Evolutionary conservation across 306 rosid genomes (phyloP), one percentile per base, ranked within the genome.

Genomic region (Astragalus glycyphyllos): DNA sequence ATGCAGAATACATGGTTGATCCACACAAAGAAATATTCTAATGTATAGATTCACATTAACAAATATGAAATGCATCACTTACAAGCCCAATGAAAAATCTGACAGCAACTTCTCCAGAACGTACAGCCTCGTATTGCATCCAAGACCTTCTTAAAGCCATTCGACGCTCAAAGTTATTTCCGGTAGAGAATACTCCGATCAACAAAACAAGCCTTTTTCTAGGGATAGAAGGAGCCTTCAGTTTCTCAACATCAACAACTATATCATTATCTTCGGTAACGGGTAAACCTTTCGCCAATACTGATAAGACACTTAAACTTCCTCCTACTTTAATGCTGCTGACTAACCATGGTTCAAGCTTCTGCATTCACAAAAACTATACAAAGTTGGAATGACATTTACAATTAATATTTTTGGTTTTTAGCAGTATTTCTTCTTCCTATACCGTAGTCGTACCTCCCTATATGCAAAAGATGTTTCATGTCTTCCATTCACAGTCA

Each of bases 81-180:
- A 94, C 98, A 81, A 94, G 97, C 68, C 97, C 98, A 65, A 90
- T 86, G 79, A 94, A 90, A 87, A 94, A 94, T 47, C 94, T 88
- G 77, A 89, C 96, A 34, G 89, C 97, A 55, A 94, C 95, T 59
- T 84, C 85, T 46, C 96, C 96, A 8, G 94, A 83, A 46, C 88
- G 92, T 58, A 94, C 90, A 72, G 84, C 89, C 70, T 84, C 80
- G 20, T 85, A 89, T 57, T 90, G 98, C 97, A 94, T 90, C 98
- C 98, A 94, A 78, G 98, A 82, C 81, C 96, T 87, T 86, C 98
- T 83, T 34, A 94, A 63, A 10, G 98, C 98, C 97, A 93, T 93
- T 66, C 97, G 84, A 20, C 94, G 91, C 78, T 90, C 88, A 82
- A 93, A 93, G 83, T 93, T 90, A 80, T 93, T 93, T 78, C 90